phyloP scores from a whole-genome alignment of 805 yeast genomes.

The Saturnispora sanitii region DNA sequence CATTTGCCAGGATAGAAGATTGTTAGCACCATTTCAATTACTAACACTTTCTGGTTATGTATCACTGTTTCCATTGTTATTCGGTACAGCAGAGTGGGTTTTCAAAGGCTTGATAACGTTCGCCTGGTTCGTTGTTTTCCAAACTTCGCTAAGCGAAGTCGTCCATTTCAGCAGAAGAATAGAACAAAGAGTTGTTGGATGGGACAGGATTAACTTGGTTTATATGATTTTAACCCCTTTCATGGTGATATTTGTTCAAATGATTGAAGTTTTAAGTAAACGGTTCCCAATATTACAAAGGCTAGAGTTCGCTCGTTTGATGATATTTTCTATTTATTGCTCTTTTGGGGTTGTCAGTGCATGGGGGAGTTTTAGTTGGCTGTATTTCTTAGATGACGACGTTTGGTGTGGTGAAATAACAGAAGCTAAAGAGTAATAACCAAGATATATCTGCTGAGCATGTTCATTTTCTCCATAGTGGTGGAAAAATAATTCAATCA shows the following conservation, averaged over 20 bases:
- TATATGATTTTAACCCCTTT: slow-evolving; percentile 63
- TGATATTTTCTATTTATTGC: slow-evolving; percentile 81
- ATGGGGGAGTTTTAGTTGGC: slow-evolving; percentile 86
- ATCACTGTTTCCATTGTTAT: slow-evolving; percentile 79
- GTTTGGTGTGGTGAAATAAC: slow-evolving; percentile 35
- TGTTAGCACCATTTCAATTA: slow-evolving; percentile 61
- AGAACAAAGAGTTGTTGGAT: slow-evolving; percentile 42
- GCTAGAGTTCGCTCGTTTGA: slow-evolving; percentile 66
- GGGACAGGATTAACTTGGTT: slow-evolving; percentile 59
- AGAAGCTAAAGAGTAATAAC: too few species aligned
- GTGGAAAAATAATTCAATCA: too few species aligned
- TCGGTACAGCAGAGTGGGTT: slow-evolving; percentile 69
- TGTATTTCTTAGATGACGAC: slow-evolving; percentile 73
- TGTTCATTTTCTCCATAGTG: too few species aligned
- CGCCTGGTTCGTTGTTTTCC: slow-evolving; percentile 76
- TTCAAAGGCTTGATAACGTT: slow-evolving; percentile 69
- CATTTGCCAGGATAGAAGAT: slow-evolving; percentile 58
- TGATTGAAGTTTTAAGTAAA: slow-evolving; percentile 46
- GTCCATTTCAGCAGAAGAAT: slow-evolving; percentile 35
- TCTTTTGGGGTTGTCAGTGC: slow-evolving; percentile 74
- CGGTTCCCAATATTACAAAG: slow-evolving; percentile 44
- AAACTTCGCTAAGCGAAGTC: slow-evolving; percentile 62
- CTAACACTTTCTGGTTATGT: slow-evolving; percentile 75
- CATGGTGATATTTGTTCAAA: slow-evolving; percentile 37
- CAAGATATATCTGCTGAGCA: too few species aligned